Evolutionary conservation across 257 asterid genomes (phyloP).

Genomic region (Solanum virginianum): DNA sequence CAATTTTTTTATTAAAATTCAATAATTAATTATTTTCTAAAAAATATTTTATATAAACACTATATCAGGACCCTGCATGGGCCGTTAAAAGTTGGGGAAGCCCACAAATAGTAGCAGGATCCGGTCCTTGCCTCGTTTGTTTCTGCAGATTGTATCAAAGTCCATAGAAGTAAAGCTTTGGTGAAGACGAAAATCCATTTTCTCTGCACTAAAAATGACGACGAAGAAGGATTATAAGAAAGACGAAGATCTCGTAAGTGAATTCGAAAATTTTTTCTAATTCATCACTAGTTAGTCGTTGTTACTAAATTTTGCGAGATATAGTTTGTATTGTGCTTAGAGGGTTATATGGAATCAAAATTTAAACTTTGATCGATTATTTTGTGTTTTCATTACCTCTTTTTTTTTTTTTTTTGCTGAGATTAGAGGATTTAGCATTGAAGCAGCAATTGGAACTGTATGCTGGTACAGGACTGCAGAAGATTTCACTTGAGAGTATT

Average conservation of each 20-base stretch:
- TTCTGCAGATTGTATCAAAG: neutral
- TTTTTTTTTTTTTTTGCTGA: neutral
- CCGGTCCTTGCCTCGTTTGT: neutral
- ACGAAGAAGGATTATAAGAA: slow-evolving; percentile 83
- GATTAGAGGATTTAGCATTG: slow-evolving; percentile 70
- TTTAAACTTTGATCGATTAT: neutral
- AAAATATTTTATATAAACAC: no score
- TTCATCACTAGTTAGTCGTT: neutral
- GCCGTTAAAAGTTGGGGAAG: neutral
- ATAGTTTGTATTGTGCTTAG: neutral
- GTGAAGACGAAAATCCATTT: neutral
- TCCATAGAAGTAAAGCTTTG: neutral
- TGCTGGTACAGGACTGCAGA: slow-evolving; percentile 74
- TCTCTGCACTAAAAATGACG: no score
- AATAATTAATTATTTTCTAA: no score
- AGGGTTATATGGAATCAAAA: neutral
- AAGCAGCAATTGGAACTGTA: slow-evolving; percentile 88
- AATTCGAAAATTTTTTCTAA: neutral
- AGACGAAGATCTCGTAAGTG: slow-evolving; percentile 91
- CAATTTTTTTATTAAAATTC: no score
- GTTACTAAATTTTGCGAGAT: no score
- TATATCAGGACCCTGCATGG: neutral
- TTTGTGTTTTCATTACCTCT: neutral
- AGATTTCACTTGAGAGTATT: slow-evolving; percentile 76
- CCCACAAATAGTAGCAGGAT: neutral